Conservation (phyloP, 257 asterid species). For the Misopates orontium region DNA sequence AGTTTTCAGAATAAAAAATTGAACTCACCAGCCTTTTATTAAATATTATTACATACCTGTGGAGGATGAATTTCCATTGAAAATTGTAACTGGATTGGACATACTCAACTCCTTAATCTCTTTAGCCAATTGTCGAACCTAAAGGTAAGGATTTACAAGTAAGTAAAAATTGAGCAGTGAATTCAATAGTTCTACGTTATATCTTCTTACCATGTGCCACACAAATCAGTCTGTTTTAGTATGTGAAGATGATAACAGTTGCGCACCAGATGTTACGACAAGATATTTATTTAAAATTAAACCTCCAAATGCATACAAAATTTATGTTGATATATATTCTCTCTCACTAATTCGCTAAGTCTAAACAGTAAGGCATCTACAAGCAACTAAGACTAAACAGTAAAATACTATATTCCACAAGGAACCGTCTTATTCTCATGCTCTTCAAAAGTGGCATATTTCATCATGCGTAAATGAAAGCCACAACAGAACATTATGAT, state of each 20-base stretch:
- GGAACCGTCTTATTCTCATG: too few relatives aligned
- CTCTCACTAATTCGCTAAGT: not conserved
- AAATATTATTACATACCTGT: conserved; percentile 43
- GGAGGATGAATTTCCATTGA: conserved; percentile 65
- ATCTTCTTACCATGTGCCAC: conserved; percentile 3
- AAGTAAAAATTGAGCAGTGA: conserved; percentile 26
- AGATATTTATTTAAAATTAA: conserved; percentile 10
- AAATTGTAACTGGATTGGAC: conserved; percentile 67
- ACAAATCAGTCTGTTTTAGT: conserved; percentile 13
- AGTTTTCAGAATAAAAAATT: conserved; percentile 12
- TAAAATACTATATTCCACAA: too few relatives aligned
- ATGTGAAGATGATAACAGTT: conserved; percentile 11
- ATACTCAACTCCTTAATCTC: conserved; percentile 75
- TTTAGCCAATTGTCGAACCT: conserved; percentile 79
- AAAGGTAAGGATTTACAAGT: conserved; percentile 34
- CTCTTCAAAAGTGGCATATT: too few relatives aligned
- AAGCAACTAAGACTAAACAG: too few relatives aligned
- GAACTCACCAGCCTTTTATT: conserved; percentile 4
- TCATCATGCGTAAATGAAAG: too few relatives aligned
- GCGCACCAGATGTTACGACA: not conserved
- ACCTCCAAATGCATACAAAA: conserved; percentile 6
- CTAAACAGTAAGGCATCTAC: too few relatives aligned
- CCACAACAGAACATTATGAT: too few relatives aligned
- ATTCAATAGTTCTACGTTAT: conserved; percentile 10
- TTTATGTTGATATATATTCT: not conserved